phyloP scores from a whole-genome alignment of 2,329 filamentous ascomycete species.

The Colletotrichum abscissum region DNA sequence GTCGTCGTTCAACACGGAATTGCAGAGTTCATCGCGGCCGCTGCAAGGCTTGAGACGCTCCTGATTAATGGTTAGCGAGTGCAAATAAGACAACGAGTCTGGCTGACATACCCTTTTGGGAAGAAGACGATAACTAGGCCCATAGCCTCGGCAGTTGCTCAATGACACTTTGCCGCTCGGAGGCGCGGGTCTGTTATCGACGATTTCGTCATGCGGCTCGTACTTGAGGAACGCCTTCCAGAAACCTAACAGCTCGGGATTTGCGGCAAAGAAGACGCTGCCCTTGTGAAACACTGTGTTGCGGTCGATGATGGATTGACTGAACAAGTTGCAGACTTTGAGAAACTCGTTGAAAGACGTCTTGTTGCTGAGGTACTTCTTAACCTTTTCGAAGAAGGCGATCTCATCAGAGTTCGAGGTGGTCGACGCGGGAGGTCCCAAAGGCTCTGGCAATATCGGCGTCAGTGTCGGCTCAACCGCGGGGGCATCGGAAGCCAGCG shows the following conservation, averaged over 20 bases:
- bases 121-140: slow-evolving; percentile 92
- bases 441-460: slow-evolving; percentile 86
- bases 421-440: slow-evolving; percentile 79
- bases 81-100: no score
- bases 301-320: slow-evolving; percentile 90
- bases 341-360: slow-evolving; percentile 94
- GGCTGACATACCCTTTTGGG: slow-evolving; percentile 75
- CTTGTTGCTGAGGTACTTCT: slow-evolving; percentile 95
- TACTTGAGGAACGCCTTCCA: slow-evolving; percentile 88
- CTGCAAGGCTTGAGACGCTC: slow-evolving; percentile 93
- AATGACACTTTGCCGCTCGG: slow-evolving; percentile 88
- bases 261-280: slow-evolving; percentile 86
- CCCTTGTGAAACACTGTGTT: slow-evolving; percentile 86
- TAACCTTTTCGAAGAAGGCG: slow-evolving; percentile 93
- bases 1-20: slow-evolving; percentile 93
- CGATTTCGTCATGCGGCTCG: slow-evolving; percentile 79
- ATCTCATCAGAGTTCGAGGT: slow-evolving; percentile 88
- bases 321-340: slow-evolving; percentile 96
- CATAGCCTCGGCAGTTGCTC: slow-evolving; percentile 94
- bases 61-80: slow-evolving; percentile 43
- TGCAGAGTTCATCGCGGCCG: slow-evolving; percentile 93
- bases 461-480: slow-evolving; percentile 87
- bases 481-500: slow-evolving; percentile 67
- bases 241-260: slow-evolving; percentile 87
- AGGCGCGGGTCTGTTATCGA: slow-evolving; percentile 81